These are phyloP conservation scores for Chloris gayana DNA, from an alignment of 176 grass and related monocot genomes.

Conservation along the genomic window DNA sequence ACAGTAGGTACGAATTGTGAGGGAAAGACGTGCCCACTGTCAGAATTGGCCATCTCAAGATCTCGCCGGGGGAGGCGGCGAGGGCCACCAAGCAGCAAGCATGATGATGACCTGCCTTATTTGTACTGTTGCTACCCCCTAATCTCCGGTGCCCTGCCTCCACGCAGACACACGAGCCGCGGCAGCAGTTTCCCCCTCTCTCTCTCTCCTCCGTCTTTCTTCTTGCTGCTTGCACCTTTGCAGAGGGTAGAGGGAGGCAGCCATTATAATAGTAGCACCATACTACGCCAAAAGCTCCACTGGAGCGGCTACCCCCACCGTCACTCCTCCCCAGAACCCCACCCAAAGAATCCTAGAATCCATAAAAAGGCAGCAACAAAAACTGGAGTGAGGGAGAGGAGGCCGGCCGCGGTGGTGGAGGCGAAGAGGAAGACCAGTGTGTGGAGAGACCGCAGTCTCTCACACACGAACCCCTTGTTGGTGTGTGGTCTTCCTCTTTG, in stretches of 20 bases:
- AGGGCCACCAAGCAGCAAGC: slow-evolving; percentile 9
- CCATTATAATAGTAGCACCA: slow-evolving; percentile 49
- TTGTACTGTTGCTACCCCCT: slow-evolving; percentile 32
- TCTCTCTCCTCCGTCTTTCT: neutral
- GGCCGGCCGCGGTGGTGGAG: neutral
- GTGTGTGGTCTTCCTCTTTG: slow-evolving; percentile 31
- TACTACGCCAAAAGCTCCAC: slow-evolving; percentile 43
- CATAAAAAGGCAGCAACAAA: slow-evolving; percentile 36
- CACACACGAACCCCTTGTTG: slow-evolving; percentile 5
- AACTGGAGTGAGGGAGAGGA: neutral
- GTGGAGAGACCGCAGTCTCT: slow-evolving; percentile 38
- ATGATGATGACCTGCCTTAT: slow-evolving; percentile 44
- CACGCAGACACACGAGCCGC: slow-evolving; percentile 27
- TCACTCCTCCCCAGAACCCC: slow-evolving; percentile 49
- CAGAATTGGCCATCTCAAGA: slow-evolving; percentile 28
- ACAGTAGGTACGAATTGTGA: neutral
- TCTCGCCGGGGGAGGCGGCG: neutral
- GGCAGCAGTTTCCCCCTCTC: neutral
- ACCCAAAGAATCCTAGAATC: slow-evolving; percentile 60
- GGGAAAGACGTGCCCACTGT: slow-evolving; percentile 10
- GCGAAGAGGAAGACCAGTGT: slow-evolving; percentile 37
- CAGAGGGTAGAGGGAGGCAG: neutral
- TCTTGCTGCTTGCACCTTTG: slow-evolving; percentile 1
- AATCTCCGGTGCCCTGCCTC: slow-evolving; percentile 13
- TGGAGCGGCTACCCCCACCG: slow-evolving; percentile 28